Conservation (phyloP, 2,329 filamentous ascomycete genomes). For the Xylaria sp. region DNA sequence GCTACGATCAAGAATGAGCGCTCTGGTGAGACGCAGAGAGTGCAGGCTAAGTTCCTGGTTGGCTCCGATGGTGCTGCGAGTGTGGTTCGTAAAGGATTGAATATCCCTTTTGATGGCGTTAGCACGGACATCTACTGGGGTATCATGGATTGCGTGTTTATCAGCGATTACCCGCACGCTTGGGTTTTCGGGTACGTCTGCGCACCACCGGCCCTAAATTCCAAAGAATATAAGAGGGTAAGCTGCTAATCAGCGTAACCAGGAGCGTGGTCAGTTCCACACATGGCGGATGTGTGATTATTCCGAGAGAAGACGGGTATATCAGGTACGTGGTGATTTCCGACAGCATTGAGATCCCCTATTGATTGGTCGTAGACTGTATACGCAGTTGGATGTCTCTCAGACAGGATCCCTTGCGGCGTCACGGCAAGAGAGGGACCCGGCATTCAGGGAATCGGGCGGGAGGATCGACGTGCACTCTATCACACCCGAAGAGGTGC, state of each 20-base stretch:
- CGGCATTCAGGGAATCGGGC: slow-evolving; percentile 36
- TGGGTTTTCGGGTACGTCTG: slow-evolving; percentile 39
- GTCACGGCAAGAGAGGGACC: slow-evolving; percentile 34
- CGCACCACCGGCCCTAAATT: too few relatives aligned
- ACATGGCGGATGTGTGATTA: slow-evolving; percentile 42
- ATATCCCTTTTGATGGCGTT: slow-evolving; percentile 42
- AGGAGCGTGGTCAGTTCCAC: slow-evolving; percentile 37
- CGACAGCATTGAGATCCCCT: too few relatives aligned
- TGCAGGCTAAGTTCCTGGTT: slow-evolving; percentile 42
- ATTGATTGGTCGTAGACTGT: neutral
- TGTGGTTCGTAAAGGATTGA: slow-evolving; percentile 37
- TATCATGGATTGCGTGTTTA: slow-evolving; percentile 41
- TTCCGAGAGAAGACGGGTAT: slow-evolving; percentile 43
- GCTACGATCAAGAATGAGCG: slow-evolving; percentile 31
- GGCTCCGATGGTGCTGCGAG: slow-evolving; percentile 43
- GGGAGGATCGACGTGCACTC: slow-evolving; percentile 40
- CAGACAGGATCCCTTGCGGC: slow-evolving; percentile 17
- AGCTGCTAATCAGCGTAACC: slow-evolving; percentile 2
- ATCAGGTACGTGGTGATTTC: slow-evolving; percentile 28
- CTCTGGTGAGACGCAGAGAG: slow-evolving; percentile 32
- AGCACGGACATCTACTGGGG: slow-evolving; percentile 44
- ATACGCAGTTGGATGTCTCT: too few relatives aligned
- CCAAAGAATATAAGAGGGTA: too few relatives aligned
- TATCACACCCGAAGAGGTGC: slow-evolving; percentile 45
- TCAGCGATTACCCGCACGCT: slow-evolving; percentile 40